Conservation (phyloP, 768 basidiomycete species). For the Rhodotorula diobovata region DNA sequence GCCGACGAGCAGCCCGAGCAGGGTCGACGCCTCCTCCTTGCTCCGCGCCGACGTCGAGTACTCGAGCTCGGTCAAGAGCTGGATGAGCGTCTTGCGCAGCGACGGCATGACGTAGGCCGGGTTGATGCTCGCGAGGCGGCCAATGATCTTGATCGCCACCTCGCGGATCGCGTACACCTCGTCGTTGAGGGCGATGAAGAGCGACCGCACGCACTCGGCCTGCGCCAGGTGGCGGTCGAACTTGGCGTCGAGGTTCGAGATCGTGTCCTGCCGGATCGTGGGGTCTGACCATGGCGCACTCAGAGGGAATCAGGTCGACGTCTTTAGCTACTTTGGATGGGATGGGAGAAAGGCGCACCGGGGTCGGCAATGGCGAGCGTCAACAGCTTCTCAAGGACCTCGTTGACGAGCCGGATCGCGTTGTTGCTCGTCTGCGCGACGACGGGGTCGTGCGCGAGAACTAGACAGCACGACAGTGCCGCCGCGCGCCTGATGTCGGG, state of each 20-base stretch:
- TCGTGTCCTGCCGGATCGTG: conserved; percentile 75
- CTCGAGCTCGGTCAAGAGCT: conserved; percentile 91
- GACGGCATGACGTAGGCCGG: conserved; percentile 99
- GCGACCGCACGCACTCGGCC: conserved; percentile 92
- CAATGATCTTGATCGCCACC: conserved; percentile 84
- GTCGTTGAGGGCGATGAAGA: conserved; percentile 96
- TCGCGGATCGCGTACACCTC: conserved; percentile 91
- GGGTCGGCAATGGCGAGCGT: conserved; percentile 76
- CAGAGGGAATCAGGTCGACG: conserved; percentile 19
- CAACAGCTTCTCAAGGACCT: conserved; percentile 92
- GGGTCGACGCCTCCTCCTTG: conserved; percentile 80
- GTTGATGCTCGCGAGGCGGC: conserved; percentile 87
- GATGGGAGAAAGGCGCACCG: conserved; percentile 53
- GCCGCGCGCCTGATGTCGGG: conserved; percentile 81
- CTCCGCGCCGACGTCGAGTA: conserved; percentile 73
- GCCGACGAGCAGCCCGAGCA: conserved; percentile 81
- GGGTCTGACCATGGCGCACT: conserved; percentile 54
- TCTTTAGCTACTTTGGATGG: too few relatives aligned
- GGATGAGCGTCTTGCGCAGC: conserved; percentile 87
- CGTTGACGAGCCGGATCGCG: conserved; percentile 92
- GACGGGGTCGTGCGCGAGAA: conserved; percentile 91
- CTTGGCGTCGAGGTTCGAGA: conserved; percentile 78
- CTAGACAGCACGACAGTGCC: conserved; percentile 81
- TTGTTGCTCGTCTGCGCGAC: conserved; percentile 93
- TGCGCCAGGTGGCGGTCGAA: conserved; percentile 97